These are phyloP conservation scores for Glycine soja DNA, from an alignment of 306 rosid genomes.

Conservation along the genomic window DNA sequence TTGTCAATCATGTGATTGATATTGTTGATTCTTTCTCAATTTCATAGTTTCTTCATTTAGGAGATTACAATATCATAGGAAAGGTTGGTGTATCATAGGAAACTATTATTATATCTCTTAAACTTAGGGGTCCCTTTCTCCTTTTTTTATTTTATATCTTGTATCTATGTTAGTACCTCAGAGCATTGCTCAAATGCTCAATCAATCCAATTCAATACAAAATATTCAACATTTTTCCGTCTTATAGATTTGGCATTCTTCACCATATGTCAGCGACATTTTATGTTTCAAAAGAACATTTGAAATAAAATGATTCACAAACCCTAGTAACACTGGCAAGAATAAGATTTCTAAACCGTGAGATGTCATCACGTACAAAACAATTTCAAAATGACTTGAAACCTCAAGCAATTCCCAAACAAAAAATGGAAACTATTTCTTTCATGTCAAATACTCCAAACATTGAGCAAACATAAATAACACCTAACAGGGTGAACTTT, in stretches of 20 bases:
- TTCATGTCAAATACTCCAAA: background rate
- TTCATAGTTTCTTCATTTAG: background rate
- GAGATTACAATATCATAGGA: background rate
- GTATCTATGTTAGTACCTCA: background rate
- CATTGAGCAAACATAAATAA: background rate
- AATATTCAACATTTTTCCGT: background rate
- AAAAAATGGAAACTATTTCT: background rate
- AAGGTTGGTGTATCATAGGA: background rate
- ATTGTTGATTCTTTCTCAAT: background rate
- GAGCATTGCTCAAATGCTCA: background rate
- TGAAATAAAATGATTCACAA: conserved; percentile 14
- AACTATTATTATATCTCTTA: background rate
- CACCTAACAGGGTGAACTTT: conserved; percentile 10
- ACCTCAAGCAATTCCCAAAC: conserved; percentile 18
- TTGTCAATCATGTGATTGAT: background rate
- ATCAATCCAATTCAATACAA: conserved; percentile 16
- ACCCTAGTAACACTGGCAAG: background rate
- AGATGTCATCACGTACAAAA: conserved; percentile 1
- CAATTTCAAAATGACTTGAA: conserved; percentile 14
- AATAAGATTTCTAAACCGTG: background rate
- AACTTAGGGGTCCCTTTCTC: background rate
- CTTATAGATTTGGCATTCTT: conserved; percentile 11
- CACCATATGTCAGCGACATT: background rate
- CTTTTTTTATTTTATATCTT: background rate
- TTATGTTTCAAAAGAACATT: conserved; percentile 8